A percentile compares a stretch with the other conserved stretches of the same genome.
These are phyloP conservation scores for Gossypium schwendimanii DNA, from an alignment of 441 rosid species.

Conservation along the genomic window DNA sequence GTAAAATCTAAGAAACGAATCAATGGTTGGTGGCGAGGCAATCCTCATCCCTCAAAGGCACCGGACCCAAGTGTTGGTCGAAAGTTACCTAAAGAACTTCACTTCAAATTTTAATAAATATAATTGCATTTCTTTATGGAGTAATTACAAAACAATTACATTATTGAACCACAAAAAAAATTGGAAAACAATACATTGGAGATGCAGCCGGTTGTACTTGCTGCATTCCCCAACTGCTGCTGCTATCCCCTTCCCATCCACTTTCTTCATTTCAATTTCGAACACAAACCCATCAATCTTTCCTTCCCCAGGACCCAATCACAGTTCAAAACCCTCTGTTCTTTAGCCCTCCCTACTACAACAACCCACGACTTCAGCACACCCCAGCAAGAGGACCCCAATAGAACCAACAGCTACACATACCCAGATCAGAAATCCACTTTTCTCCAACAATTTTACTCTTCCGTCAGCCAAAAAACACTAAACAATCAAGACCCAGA, in stretches of 20 bases:
- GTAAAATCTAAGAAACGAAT: too few relatives aligned
- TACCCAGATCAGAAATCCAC: conserved; percentile 23
- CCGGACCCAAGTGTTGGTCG: too few relatives aligned
- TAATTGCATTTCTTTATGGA: too few relatives aligned
- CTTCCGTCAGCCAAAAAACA: conserved; percentile 24
- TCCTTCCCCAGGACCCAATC: conserved; percentile 20
- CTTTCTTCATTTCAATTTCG: conserved; percentile 20
- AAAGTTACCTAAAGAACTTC: too few relatives aligned
- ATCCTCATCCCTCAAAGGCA: too few relatives aligned
- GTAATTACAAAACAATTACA: too few relatives aligned
- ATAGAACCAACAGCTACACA: conserved; percentile 6
- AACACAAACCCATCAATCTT: conserved; percentile 17
- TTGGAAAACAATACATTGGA: conserved; percentile 18
- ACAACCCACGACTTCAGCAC: conserved; percentile 31
- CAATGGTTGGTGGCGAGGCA: too few relatives aligned
- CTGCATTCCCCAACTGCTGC: conserved; percentile 26
- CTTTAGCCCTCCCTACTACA: conserved; percentile 30
- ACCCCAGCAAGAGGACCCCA: conserved; percentile 17
- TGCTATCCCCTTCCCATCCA: conserved; percentile 31
- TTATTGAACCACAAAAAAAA: background rate
- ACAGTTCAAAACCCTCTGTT: conserved; percentile 23
- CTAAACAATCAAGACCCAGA: conserved; percentile 27
- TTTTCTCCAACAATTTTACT: conserved; percentile 32
- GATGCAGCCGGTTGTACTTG: conserved; percentile 42
- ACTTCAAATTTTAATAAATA: too few relatives aligned